Evolutionary conservation across 2,329 filamentous ascomycete species (phyloP), one percentile per base, ranked within the genome.

Genomic region (Hymenoscyphus repandus): DNA sequence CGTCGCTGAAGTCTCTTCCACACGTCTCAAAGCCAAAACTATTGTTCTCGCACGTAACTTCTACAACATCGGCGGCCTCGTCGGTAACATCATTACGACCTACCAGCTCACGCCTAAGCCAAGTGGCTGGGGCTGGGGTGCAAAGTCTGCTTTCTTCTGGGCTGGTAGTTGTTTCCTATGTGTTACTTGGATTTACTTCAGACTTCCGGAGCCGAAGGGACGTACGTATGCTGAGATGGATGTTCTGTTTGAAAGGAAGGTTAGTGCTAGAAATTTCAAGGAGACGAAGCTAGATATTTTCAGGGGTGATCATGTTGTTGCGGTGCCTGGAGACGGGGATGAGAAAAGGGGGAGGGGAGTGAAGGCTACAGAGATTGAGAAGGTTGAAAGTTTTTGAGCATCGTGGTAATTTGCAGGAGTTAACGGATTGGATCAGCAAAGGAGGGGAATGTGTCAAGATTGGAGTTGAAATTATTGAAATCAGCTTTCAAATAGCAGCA

Each of bases 221-320:
- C 80, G 88, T 41, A 87, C 87, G 0, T 95, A 91, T 64, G 90
- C 88, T 4, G 90, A 95, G 70, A 72, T 95, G 51, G 89, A 95
- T 65, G 64, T 93, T 48, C 74, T 95, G 42, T 95, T 95, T 63
- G 87, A 93, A 70, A 76, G 79, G 54, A 72, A 76, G 18, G 30
- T 53, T 31, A 22, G 31, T 10, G 50, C 50, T 15, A 36, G 45
- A 6, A 37, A 49, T 4, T 52, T 52, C 12, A 38, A 27, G 17
- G 31, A 20, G 1, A 49, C 45, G 33, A 45, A 36, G 45, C 17
- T 52, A n/a, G 50, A 49, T 30, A 44, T 49, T 11, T 49, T 49
- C 12, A 33, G 37, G 12, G 36, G 22, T 13, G 45, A 48, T 20
- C 3, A 40, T 41, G 36, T 47, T 9, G 20, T 30, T 33, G 20